phyloP scores from a whole-genome alignment of 139 green algal species.

The Volvox africanus region DNA sequence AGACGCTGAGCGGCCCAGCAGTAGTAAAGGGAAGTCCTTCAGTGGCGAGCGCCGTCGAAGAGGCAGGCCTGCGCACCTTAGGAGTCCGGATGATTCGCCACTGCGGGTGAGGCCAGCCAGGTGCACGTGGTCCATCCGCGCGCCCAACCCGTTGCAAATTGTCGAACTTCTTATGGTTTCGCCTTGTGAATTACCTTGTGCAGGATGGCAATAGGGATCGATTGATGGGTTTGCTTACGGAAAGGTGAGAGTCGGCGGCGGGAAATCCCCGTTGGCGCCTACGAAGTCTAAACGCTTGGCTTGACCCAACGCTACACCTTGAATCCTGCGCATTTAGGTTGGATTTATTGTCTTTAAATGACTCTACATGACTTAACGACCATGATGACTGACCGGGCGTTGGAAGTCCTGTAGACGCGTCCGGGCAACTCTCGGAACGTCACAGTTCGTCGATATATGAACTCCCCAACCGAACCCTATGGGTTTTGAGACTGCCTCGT shows the following conservation, averaged over 20 bases:
- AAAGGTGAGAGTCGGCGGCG: constrained; percentile 60
- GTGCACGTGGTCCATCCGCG: neutral
- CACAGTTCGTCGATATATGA: neutral
- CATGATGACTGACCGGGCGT: no score
- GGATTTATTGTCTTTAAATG: no score
- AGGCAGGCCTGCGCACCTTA: constrained; percentile 59
- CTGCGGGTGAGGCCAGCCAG: constrained; percentile 60
- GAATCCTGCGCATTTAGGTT: no score
- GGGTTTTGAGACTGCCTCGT: no score
- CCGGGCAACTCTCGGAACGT: neutral
- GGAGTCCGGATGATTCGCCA: constrained; percentile 77
- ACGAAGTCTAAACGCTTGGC: constrained; percentile 3
- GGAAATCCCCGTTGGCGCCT: neutral
- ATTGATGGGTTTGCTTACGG: constrained; percentile 85
- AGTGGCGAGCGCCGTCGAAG: constrained; percentile 35
- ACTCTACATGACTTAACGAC: no score
- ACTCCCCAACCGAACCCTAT: no score
- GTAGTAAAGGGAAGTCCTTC: constrained; percentile 56
- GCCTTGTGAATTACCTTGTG: neutral
- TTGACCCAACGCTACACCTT: neutral
- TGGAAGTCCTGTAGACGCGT: neutral
- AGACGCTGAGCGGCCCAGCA: constrained; percentile 23
- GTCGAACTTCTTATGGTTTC: neutral
- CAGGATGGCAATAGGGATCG: constrained; percentile 86
- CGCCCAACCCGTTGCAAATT: neutral